Percentiles rank a stretch among this genome's conserved stretches.
These are phyloP conservation scores for Hypoxylon perforatum DNA, from an alignment of 495 filamentous ascomycete genomes.

Conservation along the genomic window DNA sequence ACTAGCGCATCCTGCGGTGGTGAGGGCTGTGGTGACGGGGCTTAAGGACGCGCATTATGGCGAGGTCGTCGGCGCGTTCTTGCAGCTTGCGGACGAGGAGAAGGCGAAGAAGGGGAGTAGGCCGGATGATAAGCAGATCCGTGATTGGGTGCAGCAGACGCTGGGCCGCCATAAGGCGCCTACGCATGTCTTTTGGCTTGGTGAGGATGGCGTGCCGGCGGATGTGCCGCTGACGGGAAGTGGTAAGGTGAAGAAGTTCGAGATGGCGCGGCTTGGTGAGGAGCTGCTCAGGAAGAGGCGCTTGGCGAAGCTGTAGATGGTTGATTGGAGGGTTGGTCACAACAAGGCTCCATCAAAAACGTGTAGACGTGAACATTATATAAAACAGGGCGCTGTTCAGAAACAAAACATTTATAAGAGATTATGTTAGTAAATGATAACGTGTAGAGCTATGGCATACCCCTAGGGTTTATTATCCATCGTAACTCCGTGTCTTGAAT, in stretches of 20 bases:
- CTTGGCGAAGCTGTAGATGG: slow-evolving; percentile 54
- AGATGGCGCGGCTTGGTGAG: slow-evolving; percentile 68
- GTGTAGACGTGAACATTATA: too few species aligned
- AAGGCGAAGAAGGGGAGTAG: slow-evolving; percentile 35
- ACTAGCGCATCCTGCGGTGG: slow-evolving; percentile 64
- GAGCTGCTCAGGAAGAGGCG: slow-evolving; percentile 55
- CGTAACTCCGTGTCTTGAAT: too few species aligned
- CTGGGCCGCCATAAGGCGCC: slow-evolving; percentile 76
- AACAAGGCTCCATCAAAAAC: too few species aligned
- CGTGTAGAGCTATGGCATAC: too few species aligned
- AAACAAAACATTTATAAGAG: too few species aligned
- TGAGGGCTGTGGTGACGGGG: slow-evolving; percentile 70
- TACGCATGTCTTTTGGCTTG: slow-evolving; percentile 72
- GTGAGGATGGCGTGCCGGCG: slow-evolving; percentile 65
- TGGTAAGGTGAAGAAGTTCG: slow-evolving; percentile 77
- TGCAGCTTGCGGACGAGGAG: slow-evolving; percentile 48
- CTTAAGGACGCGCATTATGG: slow-evolving; percentile 71
- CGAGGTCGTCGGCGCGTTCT: slow-evolving; percentile 74
- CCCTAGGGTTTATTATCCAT: too few species aligned
- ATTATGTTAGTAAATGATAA: too few species aligned
- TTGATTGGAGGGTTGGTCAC: too few species aligned
- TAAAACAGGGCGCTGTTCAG: too few species aligned
- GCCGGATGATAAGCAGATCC: slow-evolving; percentile 62
- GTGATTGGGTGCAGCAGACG: slow-evolving; percentile 68
- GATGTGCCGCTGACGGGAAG: slow-evolving; percentile 74